These are phyloP conservation scores for Cyberlindnera nakhonratchasimensis DNA, from an alignment of 805 yeast species.

Conservation along the genomic window DNA sequence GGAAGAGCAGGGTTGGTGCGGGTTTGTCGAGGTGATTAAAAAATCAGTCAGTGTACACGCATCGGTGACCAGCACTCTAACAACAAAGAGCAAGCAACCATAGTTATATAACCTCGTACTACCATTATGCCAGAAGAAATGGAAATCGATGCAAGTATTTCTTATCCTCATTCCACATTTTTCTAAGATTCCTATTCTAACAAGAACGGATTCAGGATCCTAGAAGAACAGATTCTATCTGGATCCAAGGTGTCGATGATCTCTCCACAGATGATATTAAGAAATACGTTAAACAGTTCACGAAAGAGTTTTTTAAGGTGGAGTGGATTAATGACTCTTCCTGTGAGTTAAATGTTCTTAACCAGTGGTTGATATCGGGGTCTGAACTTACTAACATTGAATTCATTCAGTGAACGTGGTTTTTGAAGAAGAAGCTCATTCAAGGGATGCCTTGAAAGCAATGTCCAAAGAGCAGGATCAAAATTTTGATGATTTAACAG, in stretches of 20 bases:
- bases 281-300: constrained; percentile 16
- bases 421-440: constrained; percentile 23
- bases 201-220: constrained; percentile 6
- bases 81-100: too few relatives aligned
- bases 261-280: constrained; percentile 25
- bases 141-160: constrained; percentile 25
- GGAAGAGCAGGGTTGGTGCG: too few relatives aligned
- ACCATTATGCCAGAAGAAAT: too few relatives aligned
- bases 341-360: constrained; percentile 13
- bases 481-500: constrained; percentile 6
- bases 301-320: constrained; percentile 19
- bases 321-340: constrained; percentile 29
- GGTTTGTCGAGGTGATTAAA: background rate
- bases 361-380: too few relatives aligned
- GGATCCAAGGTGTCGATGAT: constrained; percentile 27
- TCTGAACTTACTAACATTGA: too few relatives aligned
- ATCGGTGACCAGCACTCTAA: too few relatives aligned
- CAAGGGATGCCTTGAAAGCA: constrained; percentile 13
- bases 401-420: constrained; percentile 21
- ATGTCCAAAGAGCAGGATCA: constrained; percentile 13
- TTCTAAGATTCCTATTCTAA: too few relatives aligned
- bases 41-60: background rate
- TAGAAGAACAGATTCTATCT: constrained; percentile 23
- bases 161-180: background rate
- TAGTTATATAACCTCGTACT: too few relatives aligned